Conservation (phyloP, 2,329 filamentous ascomycete genomes). For the Pestalotiopsis sp. region DNA sequence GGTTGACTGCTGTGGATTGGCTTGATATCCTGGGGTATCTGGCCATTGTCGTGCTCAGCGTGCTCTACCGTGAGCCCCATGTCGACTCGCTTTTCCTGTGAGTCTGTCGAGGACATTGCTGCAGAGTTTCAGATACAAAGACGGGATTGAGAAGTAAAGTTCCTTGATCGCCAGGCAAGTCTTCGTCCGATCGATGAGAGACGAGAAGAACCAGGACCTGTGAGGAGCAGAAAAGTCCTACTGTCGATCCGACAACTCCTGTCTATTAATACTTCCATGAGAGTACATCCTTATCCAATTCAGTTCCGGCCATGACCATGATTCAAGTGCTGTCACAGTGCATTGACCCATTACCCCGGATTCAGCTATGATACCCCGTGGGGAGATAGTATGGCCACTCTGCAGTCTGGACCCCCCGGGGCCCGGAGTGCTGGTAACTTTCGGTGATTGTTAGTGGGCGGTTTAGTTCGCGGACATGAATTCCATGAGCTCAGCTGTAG, state of each 20-base stretch:
- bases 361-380: neutral
- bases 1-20: neutral
- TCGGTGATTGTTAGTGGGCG: neutral
- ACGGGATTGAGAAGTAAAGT: neutral
- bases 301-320: neutral
- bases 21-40: neutral
- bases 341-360: neutral
- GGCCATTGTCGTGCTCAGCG: neutral
- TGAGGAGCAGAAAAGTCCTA: neutral
- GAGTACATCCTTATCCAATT: neutral
- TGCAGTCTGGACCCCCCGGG: neutral
- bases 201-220: neutral
- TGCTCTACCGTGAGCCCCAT: neutral
- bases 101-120: neutral
- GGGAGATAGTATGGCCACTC: neutral
- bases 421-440: neutral
- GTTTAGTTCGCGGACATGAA: neutral
- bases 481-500: neutral
- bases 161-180: neutral
- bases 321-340: neutral
- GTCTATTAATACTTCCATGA: neutral
- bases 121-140: neutral
- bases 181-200: neutral
- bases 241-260: neutral
- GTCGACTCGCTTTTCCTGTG: neutral